Percentiles rank a stretch among this genome's conserved stretches.
Conservation (phyloP, 2,329 filamentous ascomycete genomes). For the Sporothrix curviconia region DNA sequence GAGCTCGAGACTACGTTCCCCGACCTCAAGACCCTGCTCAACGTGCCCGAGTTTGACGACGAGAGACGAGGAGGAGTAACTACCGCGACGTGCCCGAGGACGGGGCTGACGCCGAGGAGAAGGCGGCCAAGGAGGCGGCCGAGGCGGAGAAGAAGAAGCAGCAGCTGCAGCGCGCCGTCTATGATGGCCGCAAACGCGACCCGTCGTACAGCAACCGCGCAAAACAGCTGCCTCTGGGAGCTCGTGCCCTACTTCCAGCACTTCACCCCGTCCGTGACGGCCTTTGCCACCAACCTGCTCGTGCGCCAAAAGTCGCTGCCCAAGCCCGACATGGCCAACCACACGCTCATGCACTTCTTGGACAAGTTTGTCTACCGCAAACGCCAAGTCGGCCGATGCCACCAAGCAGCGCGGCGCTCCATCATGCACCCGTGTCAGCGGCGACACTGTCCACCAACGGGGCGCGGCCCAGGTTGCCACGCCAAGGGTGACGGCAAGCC, state of each 20-base stretch:
- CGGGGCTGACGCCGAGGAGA: conserved; percentile 46
- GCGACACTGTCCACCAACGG: conserved; percentile 37
- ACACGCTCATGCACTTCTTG: conserved; percentile 89
- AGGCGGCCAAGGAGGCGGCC: conserved; percentile 42
- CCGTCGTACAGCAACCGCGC: conserved; percentile 91
- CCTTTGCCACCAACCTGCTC: conserved; percentile 71
- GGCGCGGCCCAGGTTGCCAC: conserved; percentile 46
- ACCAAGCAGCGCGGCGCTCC: conserved; percentile 63
- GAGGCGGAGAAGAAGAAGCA: conserved; percentile 19
- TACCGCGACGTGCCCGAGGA: conserved; percentile 44
- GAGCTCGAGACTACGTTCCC: conserved; percentile 77
- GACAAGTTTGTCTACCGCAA: conserved; percentile 98
- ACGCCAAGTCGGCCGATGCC: conserved; percentile 61
- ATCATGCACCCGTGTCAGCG: conserved; percentile 87
- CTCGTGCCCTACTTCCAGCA: conserved; percentile 66
- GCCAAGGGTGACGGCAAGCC: conserved; percentile 40
- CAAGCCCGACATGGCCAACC: conserved; percentile 84
- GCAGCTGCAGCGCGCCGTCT: conserved; percentile 33
- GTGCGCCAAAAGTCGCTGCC: conserved; percentile 64
- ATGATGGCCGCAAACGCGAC: conserved; percentile 86
- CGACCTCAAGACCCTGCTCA: conserved; percentile 69
- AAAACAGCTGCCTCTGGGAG: conserved; percentile 90
- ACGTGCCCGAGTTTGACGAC: conserved; percentile 71
- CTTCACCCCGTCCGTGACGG: conserved; percentile 86
- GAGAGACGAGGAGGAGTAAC: conserved; percentile 64